A percentile compares a stretch with the other conserved stretches of the same genome.
These are phyloP conservation scores for Cryptococcus neoformans DNA, from an alignment of 1,284 basidiomycete genomes.

Conservation along the genomic window DNA sequence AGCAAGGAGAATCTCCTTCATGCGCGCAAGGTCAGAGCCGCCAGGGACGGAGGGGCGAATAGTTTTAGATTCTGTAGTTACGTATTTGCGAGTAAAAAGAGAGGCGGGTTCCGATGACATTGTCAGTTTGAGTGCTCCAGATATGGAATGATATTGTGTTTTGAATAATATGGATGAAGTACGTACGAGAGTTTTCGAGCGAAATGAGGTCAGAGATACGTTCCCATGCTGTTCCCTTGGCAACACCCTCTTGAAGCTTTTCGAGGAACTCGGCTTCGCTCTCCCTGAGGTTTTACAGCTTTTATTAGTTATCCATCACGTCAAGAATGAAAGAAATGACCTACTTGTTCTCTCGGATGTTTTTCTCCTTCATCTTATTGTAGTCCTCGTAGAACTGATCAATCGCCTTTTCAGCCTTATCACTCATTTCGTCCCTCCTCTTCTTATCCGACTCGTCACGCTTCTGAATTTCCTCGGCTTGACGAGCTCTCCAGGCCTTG, in stretches of 20 bases:
- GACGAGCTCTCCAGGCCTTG: constrained; percentile 82
- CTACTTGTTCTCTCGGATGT: constrained; percentile 94
- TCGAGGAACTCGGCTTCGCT: constrained; percentile 79
- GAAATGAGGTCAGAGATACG: constrained; percentile 85
- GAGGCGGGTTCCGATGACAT: no score
- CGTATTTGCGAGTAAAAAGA: constrained; percentile 12
- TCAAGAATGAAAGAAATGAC: constrained; percentile 35
- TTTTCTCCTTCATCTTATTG: constrained; percentile 84
- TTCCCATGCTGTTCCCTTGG: constrained; percentile 93
- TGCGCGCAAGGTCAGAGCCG: constrained; percentile 81
- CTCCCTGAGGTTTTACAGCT: constrained; percentile 58
- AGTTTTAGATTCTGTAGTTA: constrained; percentile 71
- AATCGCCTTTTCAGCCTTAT: constrained; percentile 86
- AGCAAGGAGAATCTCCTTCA: constrained; percentile 85
- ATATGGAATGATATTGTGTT: not conserved
- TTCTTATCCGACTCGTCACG: constrained; percentile 73
- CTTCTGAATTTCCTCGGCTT: constrained; percentile 79
- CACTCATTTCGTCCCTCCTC: constrained; percentile 79
- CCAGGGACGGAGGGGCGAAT: constrained; percentile 81
- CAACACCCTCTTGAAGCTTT: constrained; percentile 69
- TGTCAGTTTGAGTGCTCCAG: constrained; percentile 1
- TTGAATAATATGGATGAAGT: constrained; percentile 30
- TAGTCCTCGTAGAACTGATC: constrained; percentile 97
- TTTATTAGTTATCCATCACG: not conserved
- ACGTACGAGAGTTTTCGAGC: constrained; percentile 75